Evolutionary conservation across 306 rosid species (phyloP).

Genomic region (Vachellia pachyceras): DNA sequence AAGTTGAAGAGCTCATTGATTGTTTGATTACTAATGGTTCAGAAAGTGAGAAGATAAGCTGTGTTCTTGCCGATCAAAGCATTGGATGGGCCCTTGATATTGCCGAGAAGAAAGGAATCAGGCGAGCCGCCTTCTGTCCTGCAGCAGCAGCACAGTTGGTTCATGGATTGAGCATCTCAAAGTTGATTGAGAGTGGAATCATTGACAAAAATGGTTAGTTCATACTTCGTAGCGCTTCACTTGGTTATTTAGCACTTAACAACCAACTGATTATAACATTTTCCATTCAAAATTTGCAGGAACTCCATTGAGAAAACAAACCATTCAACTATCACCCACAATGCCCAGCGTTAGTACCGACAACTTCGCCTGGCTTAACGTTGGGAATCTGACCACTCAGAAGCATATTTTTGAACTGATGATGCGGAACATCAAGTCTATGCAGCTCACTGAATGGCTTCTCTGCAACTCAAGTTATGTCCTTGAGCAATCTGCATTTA

Average conservation of each 20-base stretch:
- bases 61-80: constrained; percentile 68
- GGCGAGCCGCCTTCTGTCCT: constrained; percentile 55
- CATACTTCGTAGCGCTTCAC: neutral
- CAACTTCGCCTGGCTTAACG: constrained; percentile 58
- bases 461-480: constrained; percentile 69
- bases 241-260: no score
- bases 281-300: constrained; percentile 46
- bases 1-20: constrained; percentile 58
- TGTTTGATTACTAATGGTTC: constrained; percentile 38
- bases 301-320: constrained; percentile 43
- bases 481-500: constrained; percentile 61
- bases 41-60: constrained; percentile 42
- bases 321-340: constrained; percentile 55
- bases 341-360: constrained; percentile 54
- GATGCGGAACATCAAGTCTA: constrained; percentile 45
- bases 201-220: constrained; percentile 55
- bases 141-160: constrained; percentile 63
- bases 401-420: constrained; percentile 58
- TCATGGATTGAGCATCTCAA: constrained; percentile 51
- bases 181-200: constrained; percentile 54
- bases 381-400: constrained; percentile 53
- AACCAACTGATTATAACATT: constrained; percentile 1
- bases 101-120: constrained; percentile 54
- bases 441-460: constrained; percentile 54
- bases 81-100: constrained; percentile 68